Evolutionary conservation across 768 basidiomycete species (phyloP), one percentile per base, ranked within the genome.

Genomic region (Mycena sanguinolenta): DNA sequence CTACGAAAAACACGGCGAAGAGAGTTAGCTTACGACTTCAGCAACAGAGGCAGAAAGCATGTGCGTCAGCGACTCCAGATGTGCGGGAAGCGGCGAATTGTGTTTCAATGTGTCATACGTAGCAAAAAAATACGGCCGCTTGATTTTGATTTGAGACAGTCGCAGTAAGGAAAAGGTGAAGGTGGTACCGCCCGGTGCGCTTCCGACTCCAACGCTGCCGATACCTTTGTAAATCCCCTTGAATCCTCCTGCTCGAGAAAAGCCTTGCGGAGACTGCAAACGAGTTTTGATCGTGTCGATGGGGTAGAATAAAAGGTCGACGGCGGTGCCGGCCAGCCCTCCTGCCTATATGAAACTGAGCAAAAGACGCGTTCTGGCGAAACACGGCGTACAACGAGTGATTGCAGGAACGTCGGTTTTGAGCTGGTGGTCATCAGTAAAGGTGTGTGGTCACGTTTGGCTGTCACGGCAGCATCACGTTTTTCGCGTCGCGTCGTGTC

Each of bases 81-180:
- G 80, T 1, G 86, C 83, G 0, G 88, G 82, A 3, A 91, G 75
- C 0, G 95, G 94, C 0, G 95, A 78, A n/a, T 78, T 81, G 63
- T 87, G 86, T 80, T 99, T 99, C 74, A 97, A 85, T 8, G 89
- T 88, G 76, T 99, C 97, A 78, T 99, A 99, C 0, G 92, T 94
- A 23, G 94, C 93, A 80, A 99, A 99, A n/a, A 86, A 99, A 99
- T 0, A 89, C 89, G 6, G 97, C 96, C 67, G 98, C 98, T 99
- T 75, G 17, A 6, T 21, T 19, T 9, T 9, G 3, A 21, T 27
- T 54, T 68, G 25, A 68, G 54, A 23, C 32, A 54, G 19, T 9
- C 2, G 10, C 27, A 7, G 4, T 2, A 5, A 16, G 5, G 25
- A 0, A 13, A 44, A 3, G 55, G 10, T 8, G 25, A 38, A 21